phyloP scores from a whole-genome alignment of 208 protist species.

The Acanthamoeba castellanii region DNA sequence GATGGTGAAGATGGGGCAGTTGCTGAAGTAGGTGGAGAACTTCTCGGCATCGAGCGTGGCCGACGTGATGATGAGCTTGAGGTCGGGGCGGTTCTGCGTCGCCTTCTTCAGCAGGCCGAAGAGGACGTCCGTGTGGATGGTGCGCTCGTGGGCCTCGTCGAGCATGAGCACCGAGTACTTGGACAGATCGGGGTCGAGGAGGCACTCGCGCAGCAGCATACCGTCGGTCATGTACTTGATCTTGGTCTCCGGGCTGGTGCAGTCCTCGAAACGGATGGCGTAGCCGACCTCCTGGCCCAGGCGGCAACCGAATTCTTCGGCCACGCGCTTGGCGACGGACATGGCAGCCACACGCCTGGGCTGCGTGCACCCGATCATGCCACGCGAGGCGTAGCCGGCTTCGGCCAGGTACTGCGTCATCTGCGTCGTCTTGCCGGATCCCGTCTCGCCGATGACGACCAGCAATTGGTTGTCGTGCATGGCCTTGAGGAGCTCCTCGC shows the following conservation, averaged over 20 bases:
- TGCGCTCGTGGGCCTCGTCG: constrained; percentile 99
- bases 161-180: constrained; percentile 98
- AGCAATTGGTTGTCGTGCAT: constrained; percentile 90
- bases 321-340: constrained; percentile 98
- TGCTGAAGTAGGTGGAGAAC: constrained; percentile 98
- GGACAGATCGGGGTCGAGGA: constrained; percentile 94
- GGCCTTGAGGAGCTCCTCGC: constrained; percentile 94
- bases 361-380: constrained; percentile 95
- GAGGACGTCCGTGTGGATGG: constrained; percentile 98
- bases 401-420: constrained; percentile 93
- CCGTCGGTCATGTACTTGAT: constrained; percentile 99
- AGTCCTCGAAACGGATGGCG: constrained; percentile 98
- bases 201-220: constrained; percentile 98
- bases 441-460: constrained; percentile 98
- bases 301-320: constrained; percentile 97
- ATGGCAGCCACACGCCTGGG: constrained; percentile 99
- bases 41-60: constrained; percentile 97
- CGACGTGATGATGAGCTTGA: constrained; percentile 98
- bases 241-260: constrained; percentile 94
- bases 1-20: constrained; percentile 97
- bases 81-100: constrained; percentile 89
- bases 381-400: constrained; percentile 81
- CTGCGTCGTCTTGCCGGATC: constrained; percentile 96
- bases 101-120: constrained; percentile 96
- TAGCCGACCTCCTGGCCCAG: constrained; percentile 99